phyloP scores from a whole-genome alignment of 768 basidiomycete species.

The Postia placenta region DNA sequence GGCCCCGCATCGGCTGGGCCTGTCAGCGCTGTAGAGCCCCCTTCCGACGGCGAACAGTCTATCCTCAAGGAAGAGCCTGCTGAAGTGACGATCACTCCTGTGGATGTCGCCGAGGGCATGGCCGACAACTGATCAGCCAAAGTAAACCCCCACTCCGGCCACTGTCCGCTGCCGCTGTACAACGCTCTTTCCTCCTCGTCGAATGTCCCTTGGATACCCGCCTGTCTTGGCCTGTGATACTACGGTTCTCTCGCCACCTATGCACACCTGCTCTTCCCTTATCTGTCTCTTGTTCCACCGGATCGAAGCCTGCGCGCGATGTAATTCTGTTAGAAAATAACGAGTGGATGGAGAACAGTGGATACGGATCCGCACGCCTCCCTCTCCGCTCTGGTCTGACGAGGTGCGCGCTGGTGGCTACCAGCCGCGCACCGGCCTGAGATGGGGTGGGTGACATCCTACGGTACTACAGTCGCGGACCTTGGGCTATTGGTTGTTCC shows the following conservation, averaged over 20 bases:
- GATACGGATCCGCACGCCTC: conserved; percentile 31
- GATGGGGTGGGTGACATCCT: conserved; percentile 3
- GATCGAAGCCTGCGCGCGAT: conserved; percentile 5
- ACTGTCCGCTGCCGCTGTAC: background rate
- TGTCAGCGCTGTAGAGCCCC: conserved; percentile 29
- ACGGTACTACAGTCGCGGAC: conserved; percentile 16
- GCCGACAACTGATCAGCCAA: background rate
- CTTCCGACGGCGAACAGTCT: conserved; percentile 16
- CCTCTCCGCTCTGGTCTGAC: too few species aligned
- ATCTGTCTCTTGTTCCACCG: background rate
- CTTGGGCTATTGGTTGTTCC: conserved; percentile 64
- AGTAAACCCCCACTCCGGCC: background rate
- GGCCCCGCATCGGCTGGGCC: conserved; percentile 28
- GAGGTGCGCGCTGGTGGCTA: too few species aligned
- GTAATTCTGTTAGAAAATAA: background rate
- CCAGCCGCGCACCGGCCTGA: background rate
- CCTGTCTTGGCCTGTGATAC: conserved; percentile 1
- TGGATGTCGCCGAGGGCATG: conserved; percentile 23
- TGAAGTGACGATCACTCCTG: conserved; percentile 25
- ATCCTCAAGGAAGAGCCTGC: conserved; percentile 23
- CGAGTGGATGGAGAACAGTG: conserved; percentile 41
- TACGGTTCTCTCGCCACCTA: conserved; percentile 5
- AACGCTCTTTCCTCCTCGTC: conserved; percentile 20
- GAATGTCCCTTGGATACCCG: conserved; percentile 18
- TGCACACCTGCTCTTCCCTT: conserved; percentile 4